Evolutionary conservation across 129 eudicot genomes (phyloP).

Genomic region (Cynara cardunculus): DNA sequence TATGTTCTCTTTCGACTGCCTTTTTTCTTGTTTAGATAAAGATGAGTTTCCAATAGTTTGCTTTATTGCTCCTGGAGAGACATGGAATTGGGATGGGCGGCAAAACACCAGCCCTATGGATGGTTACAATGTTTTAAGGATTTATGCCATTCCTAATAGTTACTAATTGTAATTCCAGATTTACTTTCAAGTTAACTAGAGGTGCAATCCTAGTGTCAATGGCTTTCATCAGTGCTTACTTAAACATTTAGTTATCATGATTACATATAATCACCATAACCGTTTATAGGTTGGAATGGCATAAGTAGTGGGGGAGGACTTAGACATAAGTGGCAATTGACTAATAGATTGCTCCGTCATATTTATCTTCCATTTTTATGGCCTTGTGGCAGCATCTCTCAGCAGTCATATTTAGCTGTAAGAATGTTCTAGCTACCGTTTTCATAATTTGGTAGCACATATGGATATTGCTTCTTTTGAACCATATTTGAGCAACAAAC

Average conservation of each 20-base stretch:
- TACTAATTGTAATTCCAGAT: background rate
- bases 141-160: background rate
- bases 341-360: background rate
- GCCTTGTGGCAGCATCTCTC: background rate
- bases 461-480: background rate
- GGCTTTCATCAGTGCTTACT: background rate
- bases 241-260: background rate
- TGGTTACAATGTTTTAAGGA: background rate
- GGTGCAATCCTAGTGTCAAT: background rate
- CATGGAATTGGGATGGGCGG: slow-evolving; percentile 58
- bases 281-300: background rate
- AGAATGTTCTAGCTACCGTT: background rate
- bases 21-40: background rate
- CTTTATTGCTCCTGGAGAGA: slow-evolving; percentile 41
- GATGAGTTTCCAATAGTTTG: slow-evolving; percentile 15
- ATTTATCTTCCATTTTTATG: background rate
- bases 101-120: slow-evolving; percentile 58
- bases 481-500: background rate
- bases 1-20: background rate
- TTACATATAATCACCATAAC: background rate
- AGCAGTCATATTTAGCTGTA: background rate
- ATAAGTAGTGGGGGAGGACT: background rate
- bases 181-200: background rate
- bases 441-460: background rate
- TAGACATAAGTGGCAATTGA: background rate